Conservation (phyloP, 1,284 basidiomycete species). For the Limonomyces culmigenus region DNA sequence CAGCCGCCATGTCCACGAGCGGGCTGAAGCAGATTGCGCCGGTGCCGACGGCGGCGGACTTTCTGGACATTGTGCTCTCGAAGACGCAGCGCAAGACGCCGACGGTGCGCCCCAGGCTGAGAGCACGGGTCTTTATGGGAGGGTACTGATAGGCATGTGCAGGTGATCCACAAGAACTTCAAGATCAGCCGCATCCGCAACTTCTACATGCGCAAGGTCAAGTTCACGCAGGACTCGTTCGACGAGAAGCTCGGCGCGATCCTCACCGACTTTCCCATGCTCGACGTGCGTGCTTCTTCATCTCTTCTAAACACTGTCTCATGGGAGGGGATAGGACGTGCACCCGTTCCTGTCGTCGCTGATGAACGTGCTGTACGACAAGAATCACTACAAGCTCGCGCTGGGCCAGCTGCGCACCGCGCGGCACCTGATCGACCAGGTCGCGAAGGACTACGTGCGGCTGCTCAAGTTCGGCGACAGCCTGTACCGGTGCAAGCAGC, state of each 20-base stretch:
- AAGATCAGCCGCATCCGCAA: constrained; percentile 93
- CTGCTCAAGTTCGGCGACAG: constrained; percentile 93
- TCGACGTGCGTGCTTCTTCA: constrained; percentile 51
- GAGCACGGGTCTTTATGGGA: background rate
- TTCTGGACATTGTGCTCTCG: constrained; percentile 87
- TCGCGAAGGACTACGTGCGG: constrained; percentile 90
- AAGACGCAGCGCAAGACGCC: constrained; percentile 96
- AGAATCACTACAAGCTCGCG: constrained; percentile 97
- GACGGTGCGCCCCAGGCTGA: constrained; percentile 38
- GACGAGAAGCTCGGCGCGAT: constrained; percentile 94
- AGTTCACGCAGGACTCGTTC: constrained; percentile 96
- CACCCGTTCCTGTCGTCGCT: constrained; percentile 90
- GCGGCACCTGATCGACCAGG: constrained; percentile 86
- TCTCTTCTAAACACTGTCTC: background rate
- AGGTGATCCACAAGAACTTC: constrained; percentile 97
- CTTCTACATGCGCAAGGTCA: constrained; percentile 99
- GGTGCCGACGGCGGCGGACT: constrained; percentile 89
- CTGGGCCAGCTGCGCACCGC: constrained; percentile 89
- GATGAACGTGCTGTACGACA: constrained; percentile 95
- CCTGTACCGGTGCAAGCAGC: constrained; percentile 91
- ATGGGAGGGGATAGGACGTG: constrained; percentile 51
- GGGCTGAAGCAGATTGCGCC: constrained; percentile 93
- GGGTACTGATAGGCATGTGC: background rate
- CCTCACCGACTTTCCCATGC: constrained; percentile 89
- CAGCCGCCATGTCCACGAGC: constrained; percentile 83